Conservation (phyloP, 257 asterid species). For the Haberlea rhodopensis region DNA sequence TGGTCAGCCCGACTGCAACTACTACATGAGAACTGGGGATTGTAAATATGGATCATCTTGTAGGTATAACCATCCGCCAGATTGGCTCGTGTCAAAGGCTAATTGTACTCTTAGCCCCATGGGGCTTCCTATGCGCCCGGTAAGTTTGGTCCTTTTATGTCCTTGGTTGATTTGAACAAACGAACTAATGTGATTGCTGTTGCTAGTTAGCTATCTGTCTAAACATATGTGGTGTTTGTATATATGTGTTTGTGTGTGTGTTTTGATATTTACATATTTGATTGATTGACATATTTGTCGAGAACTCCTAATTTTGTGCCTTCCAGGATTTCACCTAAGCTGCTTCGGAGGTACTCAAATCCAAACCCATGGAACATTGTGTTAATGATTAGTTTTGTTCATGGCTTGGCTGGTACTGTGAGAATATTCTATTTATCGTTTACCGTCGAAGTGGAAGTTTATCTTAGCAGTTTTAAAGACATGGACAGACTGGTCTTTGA, state of each 20-base stretch:
- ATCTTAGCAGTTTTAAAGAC: not conserved
- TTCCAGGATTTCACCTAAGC: not conserved
- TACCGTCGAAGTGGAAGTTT: not conserved
- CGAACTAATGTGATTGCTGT: not conserved
- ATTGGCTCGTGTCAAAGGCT: conserved; percentile 42
- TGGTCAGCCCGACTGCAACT: conserved; percentile 75
- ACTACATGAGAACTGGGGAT: conserved; percentile 83
- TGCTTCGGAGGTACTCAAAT: not conserved
- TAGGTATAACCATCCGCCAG: conserved; percentile 81
- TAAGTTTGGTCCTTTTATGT: conserved; percentile 32
- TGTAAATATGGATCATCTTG: conserved; percentile 83
- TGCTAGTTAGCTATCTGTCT: not conserved
- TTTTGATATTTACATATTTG: too few species aligned
- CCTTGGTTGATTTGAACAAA: conserved; percentile 10
- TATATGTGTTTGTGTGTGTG: too few species aligned
- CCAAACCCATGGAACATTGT: not conserved
- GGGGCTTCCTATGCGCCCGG: conserved; percentile 92
- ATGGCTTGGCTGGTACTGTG: not conserved
- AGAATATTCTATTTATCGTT: too few species aligned
- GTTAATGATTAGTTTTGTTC: conserved; percentile 1
- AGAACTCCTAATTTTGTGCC: not conserved
- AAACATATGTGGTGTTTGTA: too few species aligned
- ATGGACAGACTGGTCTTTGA: not conserved
- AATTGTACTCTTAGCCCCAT: conserved; percentile 62
- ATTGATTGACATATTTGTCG: too few species aligned